phyloP scores from a whole-genome alignment of 495 filamentous ascomycete genomes.

The Tetracladium marchalianum region DNA sequence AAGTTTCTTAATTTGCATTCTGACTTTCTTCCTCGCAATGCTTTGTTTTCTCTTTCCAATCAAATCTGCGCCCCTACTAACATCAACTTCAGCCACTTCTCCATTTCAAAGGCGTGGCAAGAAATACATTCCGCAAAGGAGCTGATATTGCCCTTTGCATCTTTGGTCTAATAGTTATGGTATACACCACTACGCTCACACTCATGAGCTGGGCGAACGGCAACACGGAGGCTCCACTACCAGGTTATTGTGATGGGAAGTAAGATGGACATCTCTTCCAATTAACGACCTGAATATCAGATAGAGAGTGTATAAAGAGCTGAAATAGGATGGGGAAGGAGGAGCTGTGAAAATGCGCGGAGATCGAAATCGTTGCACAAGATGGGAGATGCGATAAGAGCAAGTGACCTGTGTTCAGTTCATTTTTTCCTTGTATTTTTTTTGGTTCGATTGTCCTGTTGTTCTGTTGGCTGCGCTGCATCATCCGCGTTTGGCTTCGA shows the following conservation, averaged over 20 bases:
- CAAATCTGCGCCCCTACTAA: not conserved
- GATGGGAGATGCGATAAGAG: too few relatives aligned
- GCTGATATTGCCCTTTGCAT: constrained; percentile 65
- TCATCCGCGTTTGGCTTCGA: too few relatives aligned
- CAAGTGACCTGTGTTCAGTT: too few relatives aligned
- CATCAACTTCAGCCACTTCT: constrained; percentile 59
- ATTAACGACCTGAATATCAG: too few relatives aligned
- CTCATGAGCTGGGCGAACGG: constrained; percentile 65
- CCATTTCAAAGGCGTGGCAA: constrained; percentile 72
- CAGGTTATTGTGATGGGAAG: constrained; percentile 39
- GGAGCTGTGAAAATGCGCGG: not conserved
- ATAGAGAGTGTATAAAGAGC: not conserved
- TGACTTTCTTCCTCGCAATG: not conserved
- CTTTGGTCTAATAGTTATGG: constrained; percentile 78
- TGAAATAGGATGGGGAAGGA: not conserved
- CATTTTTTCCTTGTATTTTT: too few relatives aligned
- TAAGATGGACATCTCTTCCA: not conserved
- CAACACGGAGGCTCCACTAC: constrained; percentile 25
- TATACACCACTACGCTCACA: constrained; percentile 81
- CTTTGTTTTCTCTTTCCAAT: not conserved
- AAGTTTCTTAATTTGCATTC: constrained; percentile 15
- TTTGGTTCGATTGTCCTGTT: too few relatives aligned
- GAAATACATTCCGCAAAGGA: constrained; percentile 46
- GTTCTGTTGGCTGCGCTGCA: too few relatives aligned
- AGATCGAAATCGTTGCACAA: not conserved